Evolutionary conservation across 1,284 basidiomycete genomes (phyloP).

Genomic region (Quambalaria eucalypti): DNA sequence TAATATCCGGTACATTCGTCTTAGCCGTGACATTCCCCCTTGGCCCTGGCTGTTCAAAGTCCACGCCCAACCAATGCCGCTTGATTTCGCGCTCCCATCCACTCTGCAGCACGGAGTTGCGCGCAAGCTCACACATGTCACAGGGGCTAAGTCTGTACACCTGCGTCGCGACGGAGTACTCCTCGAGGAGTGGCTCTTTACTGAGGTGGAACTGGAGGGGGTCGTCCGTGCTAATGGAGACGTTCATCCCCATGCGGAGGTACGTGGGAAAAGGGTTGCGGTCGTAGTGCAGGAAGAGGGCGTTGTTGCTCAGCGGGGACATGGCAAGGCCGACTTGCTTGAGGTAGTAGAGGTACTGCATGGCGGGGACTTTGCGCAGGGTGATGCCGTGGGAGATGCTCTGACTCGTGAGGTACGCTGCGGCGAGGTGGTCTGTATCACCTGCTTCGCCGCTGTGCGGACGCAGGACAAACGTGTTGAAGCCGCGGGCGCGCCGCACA

Average conservation of each 20-base stretch:
- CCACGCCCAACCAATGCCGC: constrained; percentile 67
- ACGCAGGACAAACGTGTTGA: constrained; percentile 93
- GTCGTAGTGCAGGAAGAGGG: constrained; percentile 91
- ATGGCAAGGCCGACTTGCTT: constrained; percentile 62
- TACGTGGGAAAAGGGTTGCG: constrained; percentile 94
- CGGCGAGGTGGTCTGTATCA: constrained; percentile 92
- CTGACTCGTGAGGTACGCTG: constrained; percentile 89
- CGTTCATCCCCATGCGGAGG: constrained; percentile 91
- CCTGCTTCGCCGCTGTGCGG: constrained; percentile 97
- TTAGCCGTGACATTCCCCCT: constrained; percentile 38
- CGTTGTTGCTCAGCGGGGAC: constrained; percentile 96
- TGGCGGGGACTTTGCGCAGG: constrained; percentile 87
- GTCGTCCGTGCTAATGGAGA: constrained; percentile 92
- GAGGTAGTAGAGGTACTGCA: constrained; percentile 64
- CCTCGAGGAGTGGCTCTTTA: constrained; percentile 79
- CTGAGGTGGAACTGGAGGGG: constrained; percentile 53
- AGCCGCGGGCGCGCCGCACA: constrained; percentile 75
- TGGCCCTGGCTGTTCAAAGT: constrained; percentile 63
- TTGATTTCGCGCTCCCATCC: constrained; percentile 99
- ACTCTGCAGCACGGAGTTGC: constrained; percentile 90
- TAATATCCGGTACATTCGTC: constrained; percentile 88
- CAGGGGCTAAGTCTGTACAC: constrained; percentile 45
- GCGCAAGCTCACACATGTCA: constrained; percentile 73
- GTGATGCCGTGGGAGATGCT: constrained; percentile 98
- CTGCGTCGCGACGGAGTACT: constrained; percentile 87